These are phyloP conservation scores for Aegilops tauschii DNA, from an alignment of 176 grass and related monocot genomes.

Conservation along the genomic window DNA sequence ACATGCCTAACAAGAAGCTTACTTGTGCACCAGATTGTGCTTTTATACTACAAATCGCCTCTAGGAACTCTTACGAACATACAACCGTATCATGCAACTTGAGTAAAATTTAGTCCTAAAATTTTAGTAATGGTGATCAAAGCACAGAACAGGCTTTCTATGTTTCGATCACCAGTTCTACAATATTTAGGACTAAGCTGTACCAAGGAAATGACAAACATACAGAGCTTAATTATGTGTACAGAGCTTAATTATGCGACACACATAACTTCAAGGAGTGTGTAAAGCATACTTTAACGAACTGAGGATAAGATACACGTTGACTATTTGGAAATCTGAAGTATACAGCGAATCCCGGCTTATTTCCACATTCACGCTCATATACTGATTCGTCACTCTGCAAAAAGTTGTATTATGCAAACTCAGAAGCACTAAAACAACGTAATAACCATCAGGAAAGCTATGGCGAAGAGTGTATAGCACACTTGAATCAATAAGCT, in stretches of 20 bases:
- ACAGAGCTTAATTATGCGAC: conserved; percentile 11
- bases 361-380: conserved; percentile 97
- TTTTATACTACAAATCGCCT: not conserved
- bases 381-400: conserved; percentile 96
- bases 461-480: conserved; percentile 8
- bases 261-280: conserved; percentile 33
- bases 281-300: conserved; percentile 68
- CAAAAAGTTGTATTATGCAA: conserved; percentile 31
- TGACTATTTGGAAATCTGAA: conserved; percentile 85
- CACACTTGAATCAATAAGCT: conserved; percentile 25
- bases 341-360: conserved; percentile 89
- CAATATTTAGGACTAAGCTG: not conserved
- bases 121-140: not conserved
- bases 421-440: conserved; percentile 31
- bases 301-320: conserved; percentile 79
- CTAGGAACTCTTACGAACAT: not conserved
- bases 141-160: conserved; percentile 15
- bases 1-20: not conserved
- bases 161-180: not conserved
- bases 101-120: conserved; percentile 1
- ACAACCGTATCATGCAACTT: not conserved
- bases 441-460: conserved; percentile 14
- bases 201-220: not conserved
- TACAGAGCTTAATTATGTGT: conserved; percentile 12
- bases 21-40: not conserved